Evolutionary conservation across 257 asterid species (phyloP).

Genomic region (Nemophila menziesii): DNA sequence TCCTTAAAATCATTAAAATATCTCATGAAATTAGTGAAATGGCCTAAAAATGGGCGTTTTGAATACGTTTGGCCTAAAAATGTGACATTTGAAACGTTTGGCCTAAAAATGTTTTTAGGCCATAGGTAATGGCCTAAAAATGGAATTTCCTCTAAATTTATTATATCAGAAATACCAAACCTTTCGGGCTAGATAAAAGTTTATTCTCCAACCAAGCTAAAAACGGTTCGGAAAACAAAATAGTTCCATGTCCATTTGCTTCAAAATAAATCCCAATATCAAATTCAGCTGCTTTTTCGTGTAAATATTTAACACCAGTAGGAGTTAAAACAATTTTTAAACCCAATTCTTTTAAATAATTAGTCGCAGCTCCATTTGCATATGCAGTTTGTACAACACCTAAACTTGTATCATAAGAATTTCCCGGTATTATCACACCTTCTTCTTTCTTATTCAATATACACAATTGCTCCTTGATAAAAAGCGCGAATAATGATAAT

Average conservation of each 20-base stretch:
- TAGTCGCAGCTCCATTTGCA: conserved; percentile 95
- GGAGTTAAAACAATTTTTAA: conserved; percentile 75
- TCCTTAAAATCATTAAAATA: too few relatives aligned
- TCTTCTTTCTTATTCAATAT: conserved; percentile 37
- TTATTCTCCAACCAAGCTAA: conserved; percentile 45
- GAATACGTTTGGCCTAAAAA: too few relatives aligned
- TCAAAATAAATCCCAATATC: conserved; percentile 90
- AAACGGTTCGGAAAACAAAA: conserved; percentile 68
- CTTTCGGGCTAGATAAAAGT: conserved; percentile 48
- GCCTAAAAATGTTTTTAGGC: too few relatives aligned
- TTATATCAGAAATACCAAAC: conserved; percentile 15
- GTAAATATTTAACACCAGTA: conserved; percentile 88
- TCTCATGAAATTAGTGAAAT: too few relatives aligned
- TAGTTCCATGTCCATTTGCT: conserved; percentile 97
- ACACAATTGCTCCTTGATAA: conserved; percentile 59
- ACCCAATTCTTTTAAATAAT: conserved; percentile 65
- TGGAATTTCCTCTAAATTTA: not conserved
- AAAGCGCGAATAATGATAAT: conserved; percentile 75
- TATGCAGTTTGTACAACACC: conserved; percentile 94
- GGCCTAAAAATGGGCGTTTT: too few relatives aligned
- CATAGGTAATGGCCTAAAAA: too few relatives aligned
- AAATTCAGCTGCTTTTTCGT: conserved; percentile 79
- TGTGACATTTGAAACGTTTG: too few relatives aligned
- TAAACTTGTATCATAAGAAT: conserved; percentile 31
- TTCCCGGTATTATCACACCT: conserved; percentile 25